Conservation (phyloP, 2,329 filamentous ascomycete species). For the Ceratocystis destructans region DNA sequence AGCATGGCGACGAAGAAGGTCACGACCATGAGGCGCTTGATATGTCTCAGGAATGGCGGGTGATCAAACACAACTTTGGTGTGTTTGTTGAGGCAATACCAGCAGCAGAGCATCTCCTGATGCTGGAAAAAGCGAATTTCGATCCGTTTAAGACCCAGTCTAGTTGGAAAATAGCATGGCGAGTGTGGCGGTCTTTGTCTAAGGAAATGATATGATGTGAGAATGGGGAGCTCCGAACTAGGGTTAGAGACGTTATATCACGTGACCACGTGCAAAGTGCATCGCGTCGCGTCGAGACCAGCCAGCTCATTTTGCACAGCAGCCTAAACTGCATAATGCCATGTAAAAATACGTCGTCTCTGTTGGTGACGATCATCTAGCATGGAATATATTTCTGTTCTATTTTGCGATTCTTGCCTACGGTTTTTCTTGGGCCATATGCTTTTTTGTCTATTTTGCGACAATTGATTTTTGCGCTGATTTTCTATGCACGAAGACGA, state of each 20-base stretch:
- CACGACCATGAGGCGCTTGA: slow-evolving; percentile 37
- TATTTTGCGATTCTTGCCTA: not conserved
- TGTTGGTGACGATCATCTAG: not conserved
- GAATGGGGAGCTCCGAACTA: not conserved
- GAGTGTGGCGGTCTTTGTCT: slow-evolving; percentile 42
- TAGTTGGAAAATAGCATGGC: slow-evolving; percentile 76
- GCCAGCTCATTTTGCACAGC: not conserved
- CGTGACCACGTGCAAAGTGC: slow-evolving; percentile 17
- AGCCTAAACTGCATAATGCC: not conserved
- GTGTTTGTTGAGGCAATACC: slow-evolving; percentile 69
- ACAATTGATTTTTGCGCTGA: not conserved
- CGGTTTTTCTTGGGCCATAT: not conserved
- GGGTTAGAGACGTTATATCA: not conserved
- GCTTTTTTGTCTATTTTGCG: not conserved
- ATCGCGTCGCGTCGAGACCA: slow-evolving; percentile 9
- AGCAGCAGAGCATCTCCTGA: slow-evolving; percentile 63
- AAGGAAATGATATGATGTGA: slow-evolving; percentile 25
- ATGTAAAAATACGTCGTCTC: not conserved
- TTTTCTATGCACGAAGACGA: not conserved
- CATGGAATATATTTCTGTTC: not conserved
- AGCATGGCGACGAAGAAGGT: slow-evolving; percentile 61
- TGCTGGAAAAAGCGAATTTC: slow-evolving; percentile 69
- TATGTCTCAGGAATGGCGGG: slow-evolving; percentile 28
- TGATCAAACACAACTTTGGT: slow-evolving; percentile 53
- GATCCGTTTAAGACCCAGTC: slow-evolving; percentile 57